These are phyloP conservation scores for Dictyophora rubrovolvata DNA, from an alignment of 768 basidiomycete genomes.

Conservation along the genomic window DNA sequence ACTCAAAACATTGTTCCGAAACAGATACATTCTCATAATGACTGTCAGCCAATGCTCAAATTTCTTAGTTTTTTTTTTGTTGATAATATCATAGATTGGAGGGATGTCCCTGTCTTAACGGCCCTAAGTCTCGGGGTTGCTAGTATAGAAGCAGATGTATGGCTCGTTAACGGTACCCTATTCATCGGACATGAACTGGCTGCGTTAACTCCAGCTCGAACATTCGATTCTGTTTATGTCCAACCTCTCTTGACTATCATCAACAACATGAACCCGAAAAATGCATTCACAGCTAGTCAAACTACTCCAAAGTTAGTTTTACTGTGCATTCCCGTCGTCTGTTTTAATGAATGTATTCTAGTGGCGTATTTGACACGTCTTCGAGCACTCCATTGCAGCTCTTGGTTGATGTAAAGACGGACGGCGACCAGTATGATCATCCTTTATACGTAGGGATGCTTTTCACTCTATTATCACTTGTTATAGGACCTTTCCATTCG, in stretches of 20 bases:
- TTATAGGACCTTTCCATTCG: conserved; percentile 31
- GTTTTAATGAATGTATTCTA: conserved; percentile 14
- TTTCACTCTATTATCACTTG: conserved; percentile 4
- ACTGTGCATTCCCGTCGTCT: neutral
- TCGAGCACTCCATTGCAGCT: conserved; percentile 33
- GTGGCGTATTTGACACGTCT: conserved; percentile 42
- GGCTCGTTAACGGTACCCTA: conserved; percentile 33
- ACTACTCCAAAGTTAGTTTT: conserved; percentile 31
- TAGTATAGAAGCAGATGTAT: conserved; percentile 48
- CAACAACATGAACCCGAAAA: conserved; percentile 30
- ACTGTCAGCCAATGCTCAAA: conserved; percentile 28
- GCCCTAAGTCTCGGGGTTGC: conserved; percentile 39
- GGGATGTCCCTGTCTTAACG: conserved; percentile 38
- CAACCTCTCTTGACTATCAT: conserved; percentile 36
- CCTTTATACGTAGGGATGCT: neutral
- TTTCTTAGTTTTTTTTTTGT: neutral
- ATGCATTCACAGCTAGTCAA: conserved; percentile 30
- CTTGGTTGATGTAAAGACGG: conserved; percentile 44
- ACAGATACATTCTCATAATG: conserved; percentile 45
- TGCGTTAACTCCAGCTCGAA: conserved; percentile 32
- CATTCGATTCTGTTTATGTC: conserved; percentile 38
- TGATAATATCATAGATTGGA: conserved; percentile 30
- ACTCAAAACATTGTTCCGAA: conserved; percentile 40
- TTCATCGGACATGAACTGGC: conserved; percentile 38
- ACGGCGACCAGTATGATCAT: conserved; percentile 31